Base-by-base conservation (phyloP, 208 protist species). In the Leishmania tropica region DNA sequence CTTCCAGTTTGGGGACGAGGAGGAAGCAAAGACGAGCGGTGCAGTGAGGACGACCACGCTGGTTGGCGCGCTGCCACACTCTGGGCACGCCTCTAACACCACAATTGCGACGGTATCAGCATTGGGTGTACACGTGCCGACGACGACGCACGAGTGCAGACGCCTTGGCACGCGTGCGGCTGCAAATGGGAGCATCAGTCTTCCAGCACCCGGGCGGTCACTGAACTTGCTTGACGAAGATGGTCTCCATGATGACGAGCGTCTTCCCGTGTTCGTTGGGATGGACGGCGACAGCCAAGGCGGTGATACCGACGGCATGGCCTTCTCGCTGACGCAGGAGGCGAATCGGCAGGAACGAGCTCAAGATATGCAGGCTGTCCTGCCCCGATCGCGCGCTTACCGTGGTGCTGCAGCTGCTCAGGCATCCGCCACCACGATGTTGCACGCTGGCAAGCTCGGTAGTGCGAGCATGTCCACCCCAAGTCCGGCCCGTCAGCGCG, bases 241-340 rank as follows among this genome's bases (percentile, higher is more conserved):
- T 37, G 83, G 76, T 7, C 79, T 80, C 4, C 75, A 83, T 78
- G 84, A 81, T 13, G 84, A 87, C 56, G 84, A 87, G 65, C 60
- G 28, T 5, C 68, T 53, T 5, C 76, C 80, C 0, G 64, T 87
- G 75, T 87, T 87, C 47, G 64, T 84, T 7, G 72, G 71, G 51
- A 53, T 19, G 37, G 45, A 80, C 11, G 21, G 40, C n/a, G 35
- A 70, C 17, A 71, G 48, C 28, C 40, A 28, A 5, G 81, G 8
- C 74, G 45, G 17, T 35, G 65, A 28, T 37, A 45, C 45, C 58
- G 42, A 78, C 67, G 70, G 40, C n/a, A 40, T 31, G 7, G 7
- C 64, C 64, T 76, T 89, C 53, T 83, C 78, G 1, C 76, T 89
- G 8, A 89, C 86, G 10, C 86, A 89, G 83, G 86, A 89, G 64